phyloP scores from a whole-genome alignment of 371 early-diverging fungal genomes.

The Apophysomyces ossiformis region DNA sequence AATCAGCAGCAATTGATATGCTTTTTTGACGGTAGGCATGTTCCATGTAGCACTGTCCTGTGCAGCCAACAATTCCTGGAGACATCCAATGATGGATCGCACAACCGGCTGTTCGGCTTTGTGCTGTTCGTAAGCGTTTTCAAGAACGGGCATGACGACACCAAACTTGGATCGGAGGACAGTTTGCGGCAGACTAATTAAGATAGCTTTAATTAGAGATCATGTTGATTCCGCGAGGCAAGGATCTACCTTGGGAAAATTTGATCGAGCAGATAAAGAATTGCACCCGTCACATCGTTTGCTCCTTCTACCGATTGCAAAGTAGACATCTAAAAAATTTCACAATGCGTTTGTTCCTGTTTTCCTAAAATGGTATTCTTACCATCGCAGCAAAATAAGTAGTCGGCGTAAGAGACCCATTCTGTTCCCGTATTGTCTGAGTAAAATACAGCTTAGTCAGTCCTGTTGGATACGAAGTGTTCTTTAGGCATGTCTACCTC shows the following conservation, averaged over 20 bases:
- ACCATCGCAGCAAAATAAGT: constrained; percentile 92
- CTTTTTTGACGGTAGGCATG: constrained; percentile 67
- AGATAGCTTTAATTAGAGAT: constrained; percentile 9
- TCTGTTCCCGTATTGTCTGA: constrained; percentile 79
- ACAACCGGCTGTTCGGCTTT: constrained; percentile 76
- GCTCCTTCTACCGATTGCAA: constrained; percentile 51
- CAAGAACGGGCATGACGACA: constrained; percentile 63
- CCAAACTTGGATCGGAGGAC: constrained; percentile 72
- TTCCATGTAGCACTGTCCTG: constrained; percentile 83
- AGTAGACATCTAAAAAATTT: constrained; percentile 69
- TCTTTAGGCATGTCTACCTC: constrained; percentile 53
- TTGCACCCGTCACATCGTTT: constrained; percentile 64
- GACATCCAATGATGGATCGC: constrained; percentile 77
- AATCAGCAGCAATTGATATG: constrained; percentile 74
- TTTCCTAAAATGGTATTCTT: constrained; percentile 17
- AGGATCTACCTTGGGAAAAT: constrained; percentile 75
- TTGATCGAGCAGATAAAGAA: constrained; percentile 80
- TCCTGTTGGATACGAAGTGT: not conserved
- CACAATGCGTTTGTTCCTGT: constrained; percentile 5
- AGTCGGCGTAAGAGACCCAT: constrained; percentile 66
- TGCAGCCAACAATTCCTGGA: constrained; percentile 78
- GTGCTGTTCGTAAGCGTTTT: constrained; percentile 59
- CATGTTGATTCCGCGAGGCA: constrained; percentile 17
- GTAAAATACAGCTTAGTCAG: not conserved
- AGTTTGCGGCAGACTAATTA: constrained; percentile 56